These are phyloP conservation scores for Aspergillus ustus DNA, from an alignment of 2,329 filamentous ascomycete species.

Conservation along the genomic window DNA sequence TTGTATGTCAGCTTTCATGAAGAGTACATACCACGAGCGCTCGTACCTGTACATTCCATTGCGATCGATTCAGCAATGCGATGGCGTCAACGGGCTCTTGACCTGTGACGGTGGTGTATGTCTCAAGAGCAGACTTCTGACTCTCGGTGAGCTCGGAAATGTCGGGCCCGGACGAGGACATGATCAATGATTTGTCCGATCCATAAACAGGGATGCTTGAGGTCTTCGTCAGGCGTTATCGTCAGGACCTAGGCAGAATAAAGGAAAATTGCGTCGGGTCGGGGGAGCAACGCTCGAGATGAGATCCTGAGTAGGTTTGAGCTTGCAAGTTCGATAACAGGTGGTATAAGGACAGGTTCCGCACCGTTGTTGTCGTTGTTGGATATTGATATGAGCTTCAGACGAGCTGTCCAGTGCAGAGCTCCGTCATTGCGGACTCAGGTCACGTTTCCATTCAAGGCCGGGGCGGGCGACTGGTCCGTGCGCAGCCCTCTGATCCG, in stretches of 20 bases:
- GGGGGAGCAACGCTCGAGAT: not conserved
- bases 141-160: slow-evolving; percentile 72
- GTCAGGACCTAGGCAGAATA: not conserved
- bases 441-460: slow-evolving; percentile 21
- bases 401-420: slow-evolving; percentile 23
- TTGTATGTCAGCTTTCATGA: slow-evolving; percentile 5
- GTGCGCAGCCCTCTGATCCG: slow-evolving; percentile 14
- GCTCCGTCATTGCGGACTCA: slow-evolving; percentile 27
- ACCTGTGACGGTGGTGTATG: slow-evolving; percentile 85
- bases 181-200: slow-evolving; percentile 32
- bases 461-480: slow-evolving; percentile 20
- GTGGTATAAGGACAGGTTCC: not conserved
- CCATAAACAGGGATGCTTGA: slow-evolving; percentile 26
- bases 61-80: slow-evolving; percentile 77
- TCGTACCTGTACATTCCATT: slow-evolving; percentile 90
- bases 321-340: not conserved
- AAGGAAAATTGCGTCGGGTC: not conserved
- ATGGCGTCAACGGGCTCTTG: slow-evolving; percentile 78
- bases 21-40: too few relatives aligned
- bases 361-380: not conserved
- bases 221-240: not conserved
- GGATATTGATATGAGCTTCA: not conserved
- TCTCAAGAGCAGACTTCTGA: slow-evolving; percentile 84
- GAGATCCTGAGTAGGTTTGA: not conserved
- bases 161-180: slow-evolving; percentile 55